A percentile compares a stretch with the other conserved stretches of the same genome.
Evolutionary conservation across 169 alveolate genomes (phyloP).

Genomic region (Plasmodium malariae): DNA sequence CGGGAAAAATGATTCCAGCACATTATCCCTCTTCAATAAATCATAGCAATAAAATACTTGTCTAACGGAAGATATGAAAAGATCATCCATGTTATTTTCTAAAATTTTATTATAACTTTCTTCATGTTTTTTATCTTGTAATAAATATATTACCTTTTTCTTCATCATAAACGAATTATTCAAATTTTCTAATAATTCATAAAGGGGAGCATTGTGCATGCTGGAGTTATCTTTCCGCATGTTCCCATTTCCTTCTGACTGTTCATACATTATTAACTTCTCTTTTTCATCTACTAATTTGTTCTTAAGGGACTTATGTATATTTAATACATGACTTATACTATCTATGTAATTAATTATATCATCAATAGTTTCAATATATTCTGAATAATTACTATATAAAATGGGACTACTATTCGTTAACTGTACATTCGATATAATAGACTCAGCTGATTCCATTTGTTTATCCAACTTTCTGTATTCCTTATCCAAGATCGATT

Average conservation of each 20-base stretch:
- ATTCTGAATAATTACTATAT: slow-evolving; percentile 11
- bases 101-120: neutral
- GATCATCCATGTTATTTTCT: slow-evolving; percentile 16
- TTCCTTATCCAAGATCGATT: slow-evolving; percentile 48
- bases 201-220: slow-evolving; percentile 2
- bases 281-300: slow-evolving; percentile 43
- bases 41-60: slow-evolving; percentile 41
- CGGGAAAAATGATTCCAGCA: slow-evolving; percentile 16
- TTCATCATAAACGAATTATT: slow-evolving; percentile 41
- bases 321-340: neutral
- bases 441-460: slow-evolving; percentile 19
- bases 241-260: neutral
- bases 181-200: slow-evolving; percentile 36
- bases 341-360: slow-evolving; percentile 43
- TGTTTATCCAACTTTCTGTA: slow-evolving; percentile 33
- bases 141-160: slow-evolving; percentile 22
- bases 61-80: slow-evolving; percentile 32
- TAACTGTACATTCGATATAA: slow-evolving; percentile 40
- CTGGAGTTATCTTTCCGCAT: neutral
- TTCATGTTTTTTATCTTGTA: neutral
- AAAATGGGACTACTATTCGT: slow-evolving; percentile 12
- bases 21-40: neutral
- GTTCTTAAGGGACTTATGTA: slow-evolving; percentile 18
- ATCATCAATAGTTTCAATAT: slow-evolving; percentile 46
- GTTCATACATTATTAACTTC: slow-evolving; percentile 1